phyloP scores from a whole-genome alignment of 2,329 filamentous ascomycete species.

The Diaporthe vaccinii region DNA sequence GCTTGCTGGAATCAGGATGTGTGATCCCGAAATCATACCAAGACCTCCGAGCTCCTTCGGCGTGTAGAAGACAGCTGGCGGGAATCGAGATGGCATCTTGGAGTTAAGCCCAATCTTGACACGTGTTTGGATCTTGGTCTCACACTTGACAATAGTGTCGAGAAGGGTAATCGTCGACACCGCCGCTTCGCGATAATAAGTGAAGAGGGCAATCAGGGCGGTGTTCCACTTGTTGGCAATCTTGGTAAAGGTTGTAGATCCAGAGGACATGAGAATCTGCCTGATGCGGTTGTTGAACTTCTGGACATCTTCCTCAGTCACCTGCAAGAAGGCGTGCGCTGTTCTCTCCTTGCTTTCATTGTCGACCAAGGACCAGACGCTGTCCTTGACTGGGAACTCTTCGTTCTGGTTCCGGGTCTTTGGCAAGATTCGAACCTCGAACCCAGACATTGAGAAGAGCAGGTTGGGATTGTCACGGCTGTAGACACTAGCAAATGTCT shows the following conservation, averaged over 20 bases:
- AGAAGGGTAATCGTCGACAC: slow-evolving; percentile 94
- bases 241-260: slow-evolving; percentile 99
- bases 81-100: slow-evolving; percentile 99
- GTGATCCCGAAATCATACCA: slow-evolving; percentile 98
- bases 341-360: slow-evolving; percentile 97
- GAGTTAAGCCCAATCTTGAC: slow-evolving; percentile 99
- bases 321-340: slow-evolving; percentile 96
- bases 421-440: slow-evolving; percentile 95
- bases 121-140: slow-evolving; percentile 98
- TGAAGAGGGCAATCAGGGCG: slow-evolving; percentile 95
- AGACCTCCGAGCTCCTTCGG: slow-evolving; percentile 97
- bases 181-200: slow-evolving; percentile 97
- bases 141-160: slow-evolving; percentile 98
- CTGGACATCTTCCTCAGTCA: slow-evolving; percentile 96
- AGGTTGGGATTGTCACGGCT: slow-evolving; percentile 98
- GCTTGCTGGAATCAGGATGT: slow-evolving; percentile 96
- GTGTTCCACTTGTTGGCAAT: slow-evolving; percentile 99
- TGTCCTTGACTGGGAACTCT: slow-evolving; percentile 97
- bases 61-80: slow-evolving; percentile 97
- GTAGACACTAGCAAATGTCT: slow-evolving; percentile 98
- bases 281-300: slow-evolving; percentile 99
- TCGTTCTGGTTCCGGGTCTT: slow-evolving; percentile 96
- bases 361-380: slow-evolving; percentile 97
- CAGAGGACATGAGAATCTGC: slow-evolving; percentile 98
- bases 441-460: slow-evolving; percentile 97